Evolutionary conservation across 2,329 filamentous ascomycete genomes (phyloP).

Genomic region (Domatiomyces globalis): DNA sequence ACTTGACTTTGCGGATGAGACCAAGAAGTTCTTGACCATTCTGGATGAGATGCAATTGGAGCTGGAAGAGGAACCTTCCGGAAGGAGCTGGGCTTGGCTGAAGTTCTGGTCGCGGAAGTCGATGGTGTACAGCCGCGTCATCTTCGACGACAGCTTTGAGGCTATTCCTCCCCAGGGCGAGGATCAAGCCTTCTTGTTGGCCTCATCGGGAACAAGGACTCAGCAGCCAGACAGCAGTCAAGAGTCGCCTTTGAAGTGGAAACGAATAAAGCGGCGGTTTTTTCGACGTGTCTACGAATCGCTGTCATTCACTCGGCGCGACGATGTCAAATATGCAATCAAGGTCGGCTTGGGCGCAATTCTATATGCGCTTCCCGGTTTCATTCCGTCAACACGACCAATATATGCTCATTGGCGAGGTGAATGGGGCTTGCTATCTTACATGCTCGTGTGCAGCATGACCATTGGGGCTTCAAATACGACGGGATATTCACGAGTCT

Average conservation of each 20-base stretch:
- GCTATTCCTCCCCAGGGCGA: neutral
- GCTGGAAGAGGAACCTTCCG: slow-evolving; percentile 45
- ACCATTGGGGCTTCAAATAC: slow-evolving; percentile 93
- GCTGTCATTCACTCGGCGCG: slow-evolving; percentile 44
- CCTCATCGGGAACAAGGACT: neutral
- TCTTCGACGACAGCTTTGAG: neutral
- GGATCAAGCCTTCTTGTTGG: slow-evolving; percentile 19
- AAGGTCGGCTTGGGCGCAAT: slow-evolving; percentile 88
- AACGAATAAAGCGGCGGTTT: slow-evolving; percentile 13
- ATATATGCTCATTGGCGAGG: slow-evolving; percentile 80
- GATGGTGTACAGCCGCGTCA: slow-evolving; percentile 4
- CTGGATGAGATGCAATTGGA: slow-evolving; percentile 69
- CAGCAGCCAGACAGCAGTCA: neutral
- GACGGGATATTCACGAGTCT: slow-evolving; percentile 71
- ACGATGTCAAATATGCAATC: slow-evolving; percentile 64
- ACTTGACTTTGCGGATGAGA: slow-evolving; percentile 79
- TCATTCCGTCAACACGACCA: slow-evolving; percentile 61
- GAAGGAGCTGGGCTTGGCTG: slow-evolving; percentile 71
- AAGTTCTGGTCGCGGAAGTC: slow-evolving; percentile 50
- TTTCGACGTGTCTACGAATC: slow-evolving; percentile 37
- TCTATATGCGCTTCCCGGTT: slow-evolving; percentile 78
- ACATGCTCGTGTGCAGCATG: slow-evolving; percentile 98
- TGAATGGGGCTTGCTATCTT: slow-evolving; percentile 91
- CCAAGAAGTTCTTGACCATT: slow-evolving; percentile 66
- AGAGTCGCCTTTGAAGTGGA: slow-evolving; percentile 8